Conservation (phyloP, 2,329 filamentous ascomycete genomes). For the Geosmithia putterillii region DNA sequence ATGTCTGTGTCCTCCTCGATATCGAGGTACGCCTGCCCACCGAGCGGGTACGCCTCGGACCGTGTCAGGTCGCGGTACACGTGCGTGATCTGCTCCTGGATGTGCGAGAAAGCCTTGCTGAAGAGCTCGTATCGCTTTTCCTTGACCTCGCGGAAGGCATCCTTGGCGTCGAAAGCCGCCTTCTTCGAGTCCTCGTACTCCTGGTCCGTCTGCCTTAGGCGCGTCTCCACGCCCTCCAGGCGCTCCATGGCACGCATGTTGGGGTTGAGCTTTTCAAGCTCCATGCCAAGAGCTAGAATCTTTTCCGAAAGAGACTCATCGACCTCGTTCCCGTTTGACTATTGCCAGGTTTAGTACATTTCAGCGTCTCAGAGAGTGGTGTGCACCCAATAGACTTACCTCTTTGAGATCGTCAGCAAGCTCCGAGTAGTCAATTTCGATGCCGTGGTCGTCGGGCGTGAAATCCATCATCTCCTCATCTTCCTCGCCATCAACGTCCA, state of each 20-base stretch:
- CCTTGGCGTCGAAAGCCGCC: conserved; percentile 60
- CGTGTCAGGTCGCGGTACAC: conserved; percentile 95
- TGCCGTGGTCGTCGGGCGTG: conserved; percentile 78
- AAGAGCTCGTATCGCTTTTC: conserved; percentile 79
- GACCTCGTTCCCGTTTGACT: conserved; percentile 57
- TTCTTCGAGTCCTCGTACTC: conserved; percentile 80
- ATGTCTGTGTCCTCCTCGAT: conserved; percentile 91
- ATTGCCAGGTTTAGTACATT: conserved; percentile 13
- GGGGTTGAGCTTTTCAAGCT: conserved; percentile 88
- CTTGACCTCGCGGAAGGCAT: conserved; percentile 76
- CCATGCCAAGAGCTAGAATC: conserved; percentile 59
- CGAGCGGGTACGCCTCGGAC: conserved; percentile 82
- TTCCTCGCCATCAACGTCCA: conserved; percentile 87
- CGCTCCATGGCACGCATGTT: conserved; percentile 95
- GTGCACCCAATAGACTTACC: conserved; percentile 30
- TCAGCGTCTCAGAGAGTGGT: background rate
- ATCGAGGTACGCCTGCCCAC: conserved; percentile 78
- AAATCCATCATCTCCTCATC: conserved; percentile 49
- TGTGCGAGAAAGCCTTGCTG: conserved; percentile 90
- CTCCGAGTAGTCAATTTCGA: conserved; percentile 73
- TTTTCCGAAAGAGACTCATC: conserved; percentile 70
- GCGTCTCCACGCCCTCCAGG: conserved; percentile 71
- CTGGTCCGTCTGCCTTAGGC: conserved; percentile 72
- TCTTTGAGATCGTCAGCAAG: conserved; percentile 74
- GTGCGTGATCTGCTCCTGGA: conserved; percentile 83